These are phyloP conservation scores for Trapa incisa DNA, from an alignment of 345 rosid genomes.

Conservation along the genomic window DNA sequence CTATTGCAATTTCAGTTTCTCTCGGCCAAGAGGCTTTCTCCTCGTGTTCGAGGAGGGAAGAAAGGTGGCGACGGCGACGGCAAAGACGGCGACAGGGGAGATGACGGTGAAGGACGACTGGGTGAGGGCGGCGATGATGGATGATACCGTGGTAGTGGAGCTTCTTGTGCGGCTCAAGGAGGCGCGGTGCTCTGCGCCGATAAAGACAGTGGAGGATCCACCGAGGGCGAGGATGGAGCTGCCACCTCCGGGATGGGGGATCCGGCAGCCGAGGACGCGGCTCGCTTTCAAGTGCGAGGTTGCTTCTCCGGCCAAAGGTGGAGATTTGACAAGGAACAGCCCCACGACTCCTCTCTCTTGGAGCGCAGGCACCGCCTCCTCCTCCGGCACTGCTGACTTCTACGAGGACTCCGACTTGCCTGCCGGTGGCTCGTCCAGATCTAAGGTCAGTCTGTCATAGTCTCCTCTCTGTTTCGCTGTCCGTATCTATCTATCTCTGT, in stretches of 20 bases:
- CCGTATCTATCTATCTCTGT: too few relatives aligned
- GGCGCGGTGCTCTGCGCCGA: conserved; percentile 10
- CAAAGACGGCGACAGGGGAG: neutral
- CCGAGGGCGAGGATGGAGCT: conserved; percentile 12
- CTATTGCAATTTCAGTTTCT: neutral
- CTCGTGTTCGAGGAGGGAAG: neutral
- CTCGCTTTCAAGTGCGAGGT: conserved; percentile 24
- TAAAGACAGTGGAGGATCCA: conserved; percentile 8
- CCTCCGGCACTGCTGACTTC: conserved; percentile 47
- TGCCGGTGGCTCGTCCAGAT: conserved; percentile 25
- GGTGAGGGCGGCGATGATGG: conserved; percentile 31
- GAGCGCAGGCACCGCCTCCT: conserved; percentile 48
- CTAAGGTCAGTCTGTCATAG: conserved; percentile 28
- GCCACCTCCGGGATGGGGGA: conserved; percentile 42
- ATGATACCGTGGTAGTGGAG: conserved; percentile 30
- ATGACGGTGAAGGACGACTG: conserved; percentile 25
- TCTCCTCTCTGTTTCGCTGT: neutral
- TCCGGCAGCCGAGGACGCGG: conserved; percentile 47
- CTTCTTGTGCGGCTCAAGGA: conserved; percentile 27
- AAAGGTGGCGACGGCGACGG: conserved; percentile 5
- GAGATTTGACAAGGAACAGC: conserved; percentile 42
- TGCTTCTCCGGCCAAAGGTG: conserved; percentile 18
- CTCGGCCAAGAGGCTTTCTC: neutral
- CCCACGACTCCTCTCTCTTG: conserved; percentile 68
- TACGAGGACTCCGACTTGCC: conserved; percentile 48